Evolutionary conservation across 352 stramenopile genomes (phyloP).

Genomic region (Plasmopara muralis): DNA sequence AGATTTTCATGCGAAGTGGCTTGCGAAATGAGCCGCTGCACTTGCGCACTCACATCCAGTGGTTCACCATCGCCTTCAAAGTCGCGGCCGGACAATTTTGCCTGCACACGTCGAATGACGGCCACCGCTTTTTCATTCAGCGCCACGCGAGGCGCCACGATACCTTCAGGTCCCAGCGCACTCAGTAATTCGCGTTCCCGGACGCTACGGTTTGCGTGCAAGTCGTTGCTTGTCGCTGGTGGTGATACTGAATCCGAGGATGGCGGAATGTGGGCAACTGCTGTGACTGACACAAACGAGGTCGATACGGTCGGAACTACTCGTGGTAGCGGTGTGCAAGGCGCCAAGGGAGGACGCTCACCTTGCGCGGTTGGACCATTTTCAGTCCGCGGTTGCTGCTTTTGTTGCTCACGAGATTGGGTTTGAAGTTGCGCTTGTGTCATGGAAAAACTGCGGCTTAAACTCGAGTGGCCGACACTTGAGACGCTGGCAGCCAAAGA

Average conservation of each 20-base stretch:
- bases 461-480: constrained; percentile 62
- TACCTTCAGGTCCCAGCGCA: constrained; percentile 73
- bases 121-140: constrained; percentile 95
- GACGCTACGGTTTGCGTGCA: constrained; percentile 71
- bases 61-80: constrained; percentile 84
- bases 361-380: constrained; percentile 6
- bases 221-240: constrained; percentile 29
- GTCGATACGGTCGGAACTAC: constrained; percentile 18
- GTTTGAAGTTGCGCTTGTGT: constrained; percentile 37
- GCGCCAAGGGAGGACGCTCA: constrained; percentile 9
- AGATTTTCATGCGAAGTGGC: constrained; percentile 98
- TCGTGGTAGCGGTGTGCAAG: constrained; percentile 18
- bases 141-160: constrained; percentile 70
- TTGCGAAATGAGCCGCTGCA: constrained; percentile 97
- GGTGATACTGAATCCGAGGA: constrained; percentile 41
- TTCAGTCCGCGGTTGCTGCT: constrained; percentile 14
- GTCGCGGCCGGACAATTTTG: constrained; percentile 98
- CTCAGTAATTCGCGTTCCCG: constrained; percentile 77
- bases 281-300: constrained; percentile 39
- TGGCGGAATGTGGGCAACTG: constrained; percentile 22
- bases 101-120: constrained; percentile 97
- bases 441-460: constrained; percentile 64
- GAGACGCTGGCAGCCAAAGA: constrained; percentile 73
- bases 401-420: constrained; percentile 22
- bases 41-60: constrained; percentile 70